Percentiles rank a stretch among this genome's conserved stretches.
Conservation (phyloP, 805 yeast species). For the Yarrowia yakushimensis region DNA sequence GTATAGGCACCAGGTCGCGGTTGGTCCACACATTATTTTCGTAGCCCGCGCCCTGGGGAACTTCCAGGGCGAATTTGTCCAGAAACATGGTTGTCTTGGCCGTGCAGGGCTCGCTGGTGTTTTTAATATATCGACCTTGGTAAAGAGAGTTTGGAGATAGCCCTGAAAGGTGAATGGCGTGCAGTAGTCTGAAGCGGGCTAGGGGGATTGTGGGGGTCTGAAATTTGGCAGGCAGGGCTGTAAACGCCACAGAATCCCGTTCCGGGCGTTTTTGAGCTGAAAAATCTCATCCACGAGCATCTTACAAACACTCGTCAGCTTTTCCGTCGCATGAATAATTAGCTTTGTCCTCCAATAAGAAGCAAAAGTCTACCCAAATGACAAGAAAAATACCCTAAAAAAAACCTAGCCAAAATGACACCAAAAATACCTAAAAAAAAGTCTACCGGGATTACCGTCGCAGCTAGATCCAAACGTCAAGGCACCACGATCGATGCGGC, state of each 20-base stretch:
- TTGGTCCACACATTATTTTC: constrained; percentile 28
- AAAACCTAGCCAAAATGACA: too few species aligned
- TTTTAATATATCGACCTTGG: background rate
- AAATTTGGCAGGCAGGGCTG: background rate
- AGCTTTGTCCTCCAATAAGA: too few species aligned
- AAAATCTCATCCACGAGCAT: too few species aligned
- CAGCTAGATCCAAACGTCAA: too few species aligned
- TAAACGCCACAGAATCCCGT: background rate
- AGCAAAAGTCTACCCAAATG: too few species aligned
- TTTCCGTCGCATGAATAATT: constrained; percentile 1
- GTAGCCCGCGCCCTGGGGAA: constrained; percentile 24
- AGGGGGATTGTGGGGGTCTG: background rate
- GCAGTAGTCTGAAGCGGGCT: background rate
- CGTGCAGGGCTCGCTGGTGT: background rate
- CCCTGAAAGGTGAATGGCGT: background rate
- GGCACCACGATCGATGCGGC: too few species aligned
- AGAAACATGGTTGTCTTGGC: background rate
- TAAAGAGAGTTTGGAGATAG: background rate
- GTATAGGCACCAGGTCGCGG: constrained; percentile 45
- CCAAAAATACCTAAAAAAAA: too few species aligned
- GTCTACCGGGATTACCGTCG: too few species aligned
- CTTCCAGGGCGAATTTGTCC: constrained; percentile 22
- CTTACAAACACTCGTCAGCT: too few species aligned
- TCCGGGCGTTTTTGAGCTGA: too few species aligned
- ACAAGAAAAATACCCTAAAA: too few species aligned